Base-by-base conservation (phyloP, 2,329 filamentous ascomycete genomes). In the Daldinia sp. region DNA sequence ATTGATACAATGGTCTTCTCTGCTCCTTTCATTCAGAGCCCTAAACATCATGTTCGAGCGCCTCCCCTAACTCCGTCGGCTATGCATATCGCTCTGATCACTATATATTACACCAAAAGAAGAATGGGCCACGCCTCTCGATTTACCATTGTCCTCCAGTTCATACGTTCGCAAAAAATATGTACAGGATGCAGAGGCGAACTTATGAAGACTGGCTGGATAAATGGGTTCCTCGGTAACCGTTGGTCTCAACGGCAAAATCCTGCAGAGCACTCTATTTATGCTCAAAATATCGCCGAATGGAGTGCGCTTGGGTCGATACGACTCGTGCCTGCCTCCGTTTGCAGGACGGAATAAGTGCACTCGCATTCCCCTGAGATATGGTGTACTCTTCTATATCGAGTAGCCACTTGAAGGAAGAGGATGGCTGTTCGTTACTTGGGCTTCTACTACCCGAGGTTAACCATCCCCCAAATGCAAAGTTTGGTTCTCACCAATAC, bases 71-170 rank as follows among this genome's bases (percentile, higher is more conserved):
- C 72, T 69, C 69, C 70, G 20, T 59, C 37, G 67, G 69, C 69
- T 75, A 74, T 77, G 75, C 73, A 76, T 68, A 54, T 69, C 63
- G 70, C 70, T 68, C 60, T 44, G 51, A 67, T 68, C 18, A 65
- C 69, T 72, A 74, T 74, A 66, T 74, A 74, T 42, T 74, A 61
- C 60, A 73, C 68, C 70, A 74, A 65, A 56, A 62, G 39, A 41
- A 63, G 67, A 37, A 54, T 68, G 54, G 65, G 55, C 61, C 41
- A 58, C 61, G 50, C 28, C 41, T 48, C 42, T 41, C 54, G 48
- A 44, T 62, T 48, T 57, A 60, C 60, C 58, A 53, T 56, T 58
- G 67, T 69, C 65, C 15, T 63, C 41, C 35, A 61, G 59, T 48
- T 62, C 56, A 66, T 67, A 67, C 69, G 64, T 63, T 54, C 63